A percentile compares a stretch with the other conserved stretches of the same genome.
These are phyloP conservation scores for Mrakia blollopis DNA, from an alignment of 768 basidiomycete genomes.

Conservation along the genomic window DNA sequence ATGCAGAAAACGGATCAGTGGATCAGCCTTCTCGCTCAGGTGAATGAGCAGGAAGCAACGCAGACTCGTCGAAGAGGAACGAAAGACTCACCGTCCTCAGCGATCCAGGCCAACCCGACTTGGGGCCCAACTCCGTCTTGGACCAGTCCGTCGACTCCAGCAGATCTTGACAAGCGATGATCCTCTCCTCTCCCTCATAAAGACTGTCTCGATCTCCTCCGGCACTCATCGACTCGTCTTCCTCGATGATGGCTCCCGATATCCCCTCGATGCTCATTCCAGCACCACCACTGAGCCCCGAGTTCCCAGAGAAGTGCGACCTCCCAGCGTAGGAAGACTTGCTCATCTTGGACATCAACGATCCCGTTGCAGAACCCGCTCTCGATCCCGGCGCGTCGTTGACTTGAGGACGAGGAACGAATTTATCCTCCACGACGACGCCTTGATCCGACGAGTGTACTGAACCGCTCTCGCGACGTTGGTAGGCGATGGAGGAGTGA, in stretches of 20 bases:
- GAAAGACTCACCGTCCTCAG: not conserved
- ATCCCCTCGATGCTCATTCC: not conserved
- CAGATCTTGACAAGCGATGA: slow-evolving; percentile 12
- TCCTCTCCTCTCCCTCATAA: slow-evolving; percentile 2
- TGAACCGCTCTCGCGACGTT: not conserved
- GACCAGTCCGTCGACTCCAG: slow-evolving; percentile 21
- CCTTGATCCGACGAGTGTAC: not conserved
- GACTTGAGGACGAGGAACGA: not conserved
- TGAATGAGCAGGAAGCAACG: not conserved
- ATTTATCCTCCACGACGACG: not conserved
- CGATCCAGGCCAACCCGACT: not conserved
- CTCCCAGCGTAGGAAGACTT: not conserved
- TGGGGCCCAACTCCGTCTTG: slow-evolving; percentile 2
- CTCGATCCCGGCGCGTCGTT: not conserved
- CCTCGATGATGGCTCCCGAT: slow-evolving; percentile 14
- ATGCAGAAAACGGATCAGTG: not conserved
- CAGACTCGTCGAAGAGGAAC: not conserved
- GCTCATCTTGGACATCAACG: not conserved
- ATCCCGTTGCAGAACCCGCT: not conserved
- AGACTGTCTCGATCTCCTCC: not conserved
- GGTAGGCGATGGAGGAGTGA: slow-evolving; percentile 8
- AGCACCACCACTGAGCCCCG: not conserved
- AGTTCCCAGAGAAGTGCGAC: not conserved
- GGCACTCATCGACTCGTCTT: slow-evolving; percentile 5
- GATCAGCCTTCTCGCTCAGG: too few species aligned